Conservation (phyloP, 179 eudicot species). For the Carnegiea gigantea region DNA sequence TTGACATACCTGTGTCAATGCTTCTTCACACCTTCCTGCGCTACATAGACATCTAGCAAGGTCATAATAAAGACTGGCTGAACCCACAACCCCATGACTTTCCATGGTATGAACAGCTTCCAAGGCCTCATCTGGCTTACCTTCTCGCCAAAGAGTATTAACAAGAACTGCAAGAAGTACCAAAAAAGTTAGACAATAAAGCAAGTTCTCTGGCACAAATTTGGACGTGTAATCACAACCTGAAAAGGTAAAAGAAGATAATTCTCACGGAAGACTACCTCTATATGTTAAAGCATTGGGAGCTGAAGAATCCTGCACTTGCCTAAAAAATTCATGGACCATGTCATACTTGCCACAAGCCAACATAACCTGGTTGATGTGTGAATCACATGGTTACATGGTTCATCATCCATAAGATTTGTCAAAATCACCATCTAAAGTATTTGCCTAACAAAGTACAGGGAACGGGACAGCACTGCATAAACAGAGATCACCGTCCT, state of each 20-base stretch:
- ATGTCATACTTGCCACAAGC: slow-evolving; percentile 85
- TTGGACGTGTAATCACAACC: neutral
- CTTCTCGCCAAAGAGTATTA: slow-evolving; percentile 85
- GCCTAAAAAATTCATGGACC: slow-evolving; percentile 78
- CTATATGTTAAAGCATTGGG: slow-evolving; percentile 87
- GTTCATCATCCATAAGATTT: slow-evolving; percentile 2
- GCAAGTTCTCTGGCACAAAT: slow-evolving; percentile 11
- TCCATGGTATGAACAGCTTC: slow-evolving; percentile 78
- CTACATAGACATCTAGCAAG: slow-evolving; percentile 97
- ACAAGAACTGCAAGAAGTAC: slow-evolving; percentile 55
- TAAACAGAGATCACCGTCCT: neutral
- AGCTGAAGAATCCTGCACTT: slow-evolving; percentile 54
- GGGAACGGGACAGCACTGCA: neutral
- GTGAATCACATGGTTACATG: slow-evolving; percentile 7
- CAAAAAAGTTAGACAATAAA: slow-evolving; percentile 4
- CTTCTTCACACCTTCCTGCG: slow-evolving; percentile 90
- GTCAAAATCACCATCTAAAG: neutral
- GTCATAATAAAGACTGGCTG: slow-evolving; percentile 88
- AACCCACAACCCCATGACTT: slow-evolving; percentile 73
- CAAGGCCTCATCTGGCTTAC: slow-evolving; percentile 78
- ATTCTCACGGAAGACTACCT: slow-evolving; percentile 44
- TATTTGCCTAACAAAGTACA: neutral
- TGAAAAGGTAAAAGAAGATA: neutral
- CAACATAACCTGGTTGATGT: slow-evolving; percentile 71
- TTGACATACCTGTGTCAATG: slow-evolving; percentile 62